Evolutionary conservation across 768 basidiomycete species (phyloP).

Genomic region (Mycena crocata): DNA sequence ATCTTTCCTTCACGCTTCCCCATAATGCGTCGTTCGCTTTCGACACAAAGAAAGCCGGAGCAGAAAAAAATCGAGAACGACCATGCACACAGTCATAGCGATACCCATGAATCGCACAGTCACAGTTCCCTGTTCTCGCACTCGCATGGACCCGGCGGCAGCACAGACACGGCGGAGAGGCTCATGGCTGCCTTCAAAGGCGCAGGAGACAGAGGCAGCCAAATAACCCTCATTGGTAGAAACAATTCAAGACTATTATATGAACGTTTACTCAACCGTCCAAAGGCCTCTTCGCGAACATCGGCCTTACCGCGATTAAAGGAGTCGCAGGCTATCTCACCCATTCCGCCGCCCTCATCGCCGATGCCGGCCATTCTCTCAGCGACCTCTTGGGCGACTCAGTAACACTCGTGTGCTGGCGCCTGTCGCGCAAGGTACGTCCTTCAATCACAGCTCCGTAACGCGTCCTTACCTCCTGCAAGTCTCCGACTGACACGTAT

Average conservation of each 20-base stretch:
- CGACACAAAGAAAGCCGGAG: conserved; percentile 16
- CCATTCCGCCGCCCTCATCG: conserved; percentile 91
- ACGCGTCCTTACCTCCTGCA: conserved; percentile 54
- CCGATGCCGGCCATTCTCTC: conserved; percentile 93
- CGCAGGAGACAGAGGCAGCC: conserved; percentile 80
- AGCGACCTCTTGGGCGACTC: conserved; percentile 55
- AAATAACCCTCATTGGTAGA: conserved; percentile 79
- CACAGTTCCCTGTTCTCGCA: conserved; percentile 45
- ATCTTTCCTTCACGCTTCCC: background rate
- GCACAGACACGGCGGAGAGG: conserved; percentile 65
- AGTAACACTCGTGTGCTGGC: conserved; percentile 72
- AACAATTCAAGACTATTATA: background rate
- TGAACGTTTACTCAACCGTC: background rate
- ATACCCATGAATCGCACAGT: conserved; percentile 31
- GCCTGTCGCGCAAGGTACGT: conserved; percentile 75
- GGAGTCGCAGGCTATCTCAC: conserved; percentile 89
- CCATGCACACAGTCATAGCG: conserved; percentile 53
- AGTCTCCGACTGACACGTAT: conserved; percentile 81
- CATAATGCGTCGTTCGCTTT: conserved; percentile 17
- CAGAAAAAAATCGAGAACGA: conserved; percentile 40
- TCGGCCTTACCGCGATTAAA: conserved; percentile 85
- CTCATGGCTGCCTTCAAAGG: conserved; percentile 77
- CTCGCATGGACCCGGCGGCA: conserved; percentile 61
- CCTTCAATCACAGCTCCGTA: conserved; percentile 77
- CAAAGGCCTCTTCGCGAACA: conserved; percentile 62